These are phyloP conservation scores for Pelagophyceae sp. DNA, from an alignment of 352 stramenopile genomes.

Conservation along the genomic window DNA sequence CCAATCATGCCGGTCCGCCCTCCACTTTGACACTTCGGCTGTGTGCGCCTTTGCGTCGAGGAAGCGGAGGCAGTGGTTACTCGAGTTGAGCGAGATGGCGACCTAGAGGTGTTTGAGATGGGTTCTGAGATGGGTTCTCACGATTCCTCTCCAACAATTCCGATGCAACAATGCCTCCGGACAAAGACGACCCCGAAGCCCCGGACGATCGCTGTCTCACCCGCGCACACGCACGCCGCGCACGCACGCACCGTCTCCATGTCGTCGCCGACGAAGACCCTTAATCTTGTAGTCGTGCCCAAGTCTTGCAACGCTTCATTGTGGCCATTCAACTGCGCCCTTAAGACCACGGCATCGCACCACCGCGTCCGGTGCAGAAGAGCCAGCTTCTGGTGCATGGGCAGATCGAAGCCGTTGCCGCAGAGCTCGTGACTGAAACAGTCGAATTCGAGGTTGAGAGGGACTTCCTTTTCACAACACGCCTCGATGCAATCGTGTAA, in stretches of 20 bases:
- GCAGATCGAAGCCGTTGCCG: neutral
- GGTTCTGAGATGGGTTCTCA: too few species aligned
- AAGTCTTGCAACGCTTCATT: too few species aligned
- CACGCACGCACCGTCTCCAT: too few species aligned
- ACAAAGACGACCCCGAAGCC: too few species aligned
- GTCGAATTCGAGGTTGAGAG: neutral
- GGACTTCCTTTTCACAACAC: neutral
- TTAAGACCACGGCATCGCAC: conserved; percentile 1
- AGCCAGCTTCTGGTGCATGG: neutral
- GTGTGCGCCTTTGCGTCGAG: neutral
- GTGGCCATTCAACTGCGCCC: too few species aligned
- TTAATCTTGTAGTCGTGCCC: too few species aligned
- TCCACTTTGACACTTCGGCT: neutral
- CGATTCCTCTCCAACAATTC: too few species aligned
- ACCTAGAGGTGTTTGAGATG: too few species aligned
- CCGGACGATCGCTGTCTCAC: too few species aligned
- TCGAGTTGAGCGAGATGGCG: neutral
- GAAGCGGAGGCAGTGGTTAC: conserved; percentile 8
- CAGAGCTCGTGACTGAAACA: neutral
- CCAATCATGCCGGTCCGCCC: neutral
- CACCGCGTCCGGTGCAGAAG: neutral
- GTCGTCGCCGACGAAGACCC: too few species aligned
- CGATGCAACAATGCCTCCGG: too few species aligned
- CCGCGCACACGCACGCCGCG: too few species aligned
- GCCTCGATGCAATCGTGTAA: neutral